These are phyloP conservation scores for Fereydounia khargensis DNA, from an alignment of 1,284 basidiomycete species.

Conservation along the genomic window DNA sequence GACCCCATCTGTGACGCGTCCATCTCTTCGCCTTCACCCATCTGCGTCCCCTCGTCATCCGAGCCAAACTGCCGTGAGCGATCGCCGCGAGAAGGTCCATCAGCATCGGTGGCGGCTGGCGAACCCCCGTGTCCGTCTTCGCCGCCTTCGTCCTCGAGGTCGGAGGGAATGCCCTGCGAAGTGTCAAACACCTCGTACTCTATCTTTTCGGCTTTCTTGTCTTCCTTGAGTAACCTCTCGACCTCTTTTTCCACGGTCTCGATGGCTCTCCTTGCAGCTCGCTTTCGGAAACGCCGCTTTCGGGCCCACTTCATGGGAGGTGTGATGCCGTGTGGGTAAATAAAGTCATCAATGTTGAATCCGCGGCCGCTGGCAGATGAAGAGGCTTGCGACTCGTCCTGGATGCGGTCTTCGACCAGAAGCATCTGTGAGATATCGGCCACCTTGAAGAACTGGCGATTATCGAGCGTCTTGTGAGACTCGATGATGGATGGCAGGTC, in stretches of 20 bases:
- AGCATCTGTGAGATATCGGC: constrained; percentile 82
- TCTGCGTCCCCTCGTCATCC: constrained; percentile 23
- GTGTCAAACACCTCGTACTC: constrained; percentile 51
- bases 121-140: constrained; percentile 25
- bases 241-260: constrained; percentile 97
- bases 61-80: constrained; percentile 20
- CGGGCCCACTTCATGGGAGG: constrained; percentile 87
- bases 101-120: constrained; percentile 39
- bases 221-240: constrained; percentile 82
- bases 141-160: constrained; percentile 36
- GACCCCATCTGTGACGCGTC: constrained; percentile 36
- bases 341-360: constrained; percentile 90
- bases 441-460: constrained; percentile 90
- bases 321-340: constrained; percentile 94
- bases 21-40: constrained; percentile 57
- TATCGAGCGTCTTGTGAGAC: constrained; percentile 93
- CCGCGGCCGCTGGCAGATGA: constrained; percentile 67
- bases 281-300: constrained; percentile 88
- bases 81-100: constrained; percentile 18
- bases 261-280: constrained; percentile 83
- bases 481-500: constrained; percentile 94
- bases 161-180: constrained; percentile 11
- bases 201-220: constrained; percentile 75
- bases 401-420: constrained; percentile 43
- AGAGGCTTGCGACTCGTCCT: constrained; percentile 65